phyloP scores from a whole-genome alignment of 2,329 filamentous ascomycete genomes.

The Verticillium dahliae region DNA sequence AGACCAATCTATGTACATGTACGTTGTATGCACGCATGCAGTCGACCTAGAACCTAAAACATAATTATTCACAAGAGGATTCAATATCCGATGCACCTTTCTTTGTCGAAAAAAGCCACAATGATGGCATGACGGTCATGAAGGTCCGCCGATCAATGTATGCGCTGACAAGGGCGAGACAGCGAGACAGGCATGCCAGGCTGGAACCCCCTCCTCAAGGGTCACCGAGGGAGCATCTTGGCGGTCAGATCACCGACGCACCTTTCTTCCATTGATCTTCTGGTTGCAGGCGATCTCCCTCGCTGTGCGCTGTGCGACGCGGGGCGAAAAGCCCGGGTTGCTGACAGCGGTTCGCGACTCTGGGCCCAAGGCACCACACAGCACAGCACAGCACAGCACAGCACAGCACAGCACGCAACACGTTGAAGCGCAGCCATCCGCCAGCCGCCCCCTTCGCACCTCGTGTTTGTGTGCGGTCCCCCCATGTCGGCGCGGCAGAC shows the following conservation, averaged over 20 bases:
- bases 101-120: neutral
- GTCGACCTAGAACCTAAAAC: neutral
- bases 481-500: too few species aligned
- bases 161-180: too few species aligned
- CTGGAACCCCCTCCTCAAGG: too few species aligned
- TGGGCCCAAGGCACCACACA: too few species aligned
- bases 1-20: neutral
- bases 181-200: neutral
- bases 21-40: neutral
- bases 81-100: neutral
- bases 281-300: too few species aligned
- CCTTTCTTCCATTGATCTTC: neutral
- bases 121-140: neutral
- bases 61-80: neutral
- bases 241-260: neutral
- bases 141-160: neutral
- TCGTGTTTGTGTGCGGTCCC: too few species aligned
- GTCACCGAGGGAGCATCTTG: neutral
- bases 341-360: neutral
- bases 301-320: too few species aligned
- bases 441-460: too few species aligned
- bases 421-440: too few species aligned
- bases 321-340: too few species aligned
- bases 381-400: too few species aligned
- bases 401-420: too few species aligned